Percentiles rank a stretch among this genome's conserved stretches.
Conservation (phyloP, 495 filamentous ascomycete genomes). For the Apodospora peruviana region DNA sequence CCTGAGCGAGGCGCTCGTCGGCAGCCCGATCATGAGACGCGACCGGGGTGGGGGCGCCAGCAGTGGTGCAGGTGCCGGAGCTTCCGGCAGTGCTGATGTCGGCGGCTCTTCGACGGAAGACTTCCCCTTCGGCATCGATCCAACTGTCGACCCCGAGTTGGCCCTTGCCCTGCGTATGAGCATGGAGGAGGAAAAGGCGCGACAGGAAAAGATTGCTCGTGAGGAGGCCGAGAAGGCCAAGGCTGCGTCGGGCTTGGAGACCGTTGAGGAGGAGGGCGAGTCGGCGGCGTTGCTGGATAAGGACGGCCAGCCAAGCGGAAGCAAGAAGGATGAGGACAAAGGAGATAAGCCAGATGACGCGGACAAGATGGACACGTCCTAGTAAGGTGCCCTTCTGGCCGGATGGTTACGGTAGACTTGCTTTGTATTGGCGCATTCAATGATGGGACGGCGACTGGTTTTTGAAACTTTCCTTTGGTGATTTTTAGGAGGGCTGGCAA, state of each 20-base stretch:
- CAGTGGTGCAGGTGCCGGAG: constrained; percentile 32
- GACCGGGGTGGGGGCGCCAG: constrained; percentile 52
- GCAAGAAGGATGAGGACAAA: constrained; percentile 37
- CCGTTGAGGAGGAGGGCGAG: constrained; percentile 74
- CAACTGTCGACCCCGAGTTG: constrained; percentile 80
- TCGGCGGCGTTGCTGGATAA: constrained; percentile 59
- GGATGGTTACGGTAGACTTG: background rate
- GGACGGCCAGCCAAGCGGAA: constrained; percentile 63
- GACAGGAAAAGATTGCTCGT: constrained; percentile 74
- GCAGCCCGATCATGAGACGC: constrained; percentile 82
- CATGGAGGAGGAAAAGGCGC: constrained; percentile 90
- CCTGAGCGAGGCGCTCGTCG: constrained; percentile 84
- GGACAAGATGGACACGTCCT: constrained; percentile 90
- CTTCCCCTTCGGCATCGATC: constrained; percentile 68
- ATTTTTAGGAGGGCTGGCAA: too few relatives aligned
- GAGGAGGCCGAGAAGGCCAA: constrained; percentile 62
- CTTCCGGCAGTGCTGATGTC: constrained; percentile 53
- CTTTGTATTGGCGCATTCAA: background rate
- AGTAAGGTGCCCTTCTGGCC: constrained; percentile 6
- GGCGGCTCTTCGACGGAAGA: constrained; percentile 48
- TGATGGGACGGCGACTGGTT: background rate
- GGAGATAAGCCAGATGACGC: constrained; percentile 40
- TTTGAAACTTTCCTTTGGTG: too few relatives aligned
- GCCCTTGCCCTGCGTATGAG: constrained; percentile 95
- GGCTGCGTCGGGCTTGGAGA: constrained; percentile 71